phyloP scores from a whole-genome alignment of 257 asterid genomes.

The Solanum pimpinellifolium region DNA sequence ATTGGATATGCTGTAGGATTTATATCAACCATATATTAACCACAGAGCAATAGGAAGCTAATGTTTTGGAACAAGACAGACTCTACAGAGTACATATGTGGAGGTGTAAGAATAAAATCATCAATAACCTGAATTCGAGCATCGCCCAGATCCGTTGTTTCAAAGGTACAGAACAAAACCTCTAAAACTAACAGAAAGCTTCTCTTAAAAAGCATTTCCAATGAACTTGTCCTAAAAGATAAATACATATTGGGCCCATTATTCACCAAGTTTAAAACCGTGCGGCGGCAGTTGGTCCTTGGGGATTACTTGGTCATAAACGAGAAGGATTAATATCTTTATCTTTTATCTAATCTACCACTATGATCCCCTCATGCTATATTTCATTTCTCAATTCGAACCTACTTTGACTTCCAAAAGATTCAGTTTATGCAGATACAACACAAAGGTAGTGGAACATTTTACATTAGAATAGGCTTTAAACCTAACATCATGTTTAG shows the following conservation, averaged over 20 bases:
- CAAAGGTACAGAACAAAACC: background rate
- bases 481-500: background rate
- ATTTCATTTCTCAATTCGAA: background rate
- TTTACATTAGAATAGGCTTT: background rate
- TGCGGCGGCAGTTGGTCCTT: background rate
- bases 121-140: background rate
- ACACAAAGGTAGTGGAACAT: background rate
- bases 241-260: background rate
- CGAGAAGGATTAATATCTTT: background rate
- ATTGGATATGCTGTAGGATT: background rate
- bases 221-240: background rate
- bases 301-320: background rate
- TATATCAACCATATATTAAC: background rate
- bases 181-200: background rate
- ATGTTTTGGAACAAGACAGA: background rate
- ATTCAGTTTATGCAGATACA: background rate
- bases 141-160: background rate
- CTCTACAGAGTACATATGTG: background rate
- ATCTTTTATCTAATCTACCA: background rate
- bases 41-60: background rate
- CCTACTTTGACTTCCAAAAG: background rate
- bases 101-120: background rate
- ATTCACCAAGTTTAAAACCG: background rate
- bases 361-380: background rate
- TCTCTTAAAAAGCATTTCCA: background rate